Conservation (phyloP, 129 eudicot species). For the Lonicera japonica region DNA sequence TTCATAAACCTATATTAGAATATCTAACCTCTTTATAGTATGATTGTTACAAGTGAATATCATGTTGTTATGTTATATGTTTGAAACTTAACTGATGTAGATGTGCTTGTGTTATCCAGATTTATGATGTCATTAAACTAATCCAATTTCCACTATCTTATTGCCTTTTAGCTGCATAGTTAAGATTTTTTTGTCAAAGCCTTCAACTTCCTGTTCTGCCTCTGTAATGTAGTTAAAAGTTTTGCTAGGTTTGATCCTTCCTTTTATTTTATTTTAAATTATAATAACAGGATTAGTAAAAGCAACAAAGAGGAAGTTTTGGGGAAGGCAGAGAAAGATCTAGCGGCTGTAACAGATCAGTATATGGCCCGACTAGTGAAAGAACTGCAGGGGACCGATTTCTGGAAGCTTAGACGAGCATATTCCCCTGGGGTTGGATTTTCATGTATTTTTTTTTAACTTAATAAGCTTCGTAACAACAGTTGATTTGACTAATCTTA, state of each 20-base stretch:
- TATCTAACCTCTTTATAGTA: neutral
- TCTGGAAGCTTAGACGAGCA: conserved; percentile 95
- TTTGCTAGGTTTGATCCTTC: neutral
- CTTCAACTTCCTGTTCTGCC: neutral
- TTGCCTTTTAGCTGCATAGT: neutral
- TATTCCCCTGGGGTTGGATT: conserved; percentile 89
- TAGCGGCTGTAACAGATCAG: conserved; percentile 70
- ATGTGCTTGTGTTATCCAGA: too few relatives aligned
- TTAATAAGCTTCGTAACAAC: neutral
- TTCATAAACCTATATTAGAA: too few relatives aligned
- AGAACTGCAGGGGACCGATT: conserved; percentile 83
- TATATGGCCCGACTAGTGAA: conserved; percentile 59
- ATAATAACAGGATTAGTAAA: conserved; percentile 61
- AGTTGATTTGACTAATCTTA: conserved; percentile 9
- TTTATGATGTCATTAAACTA: neutral
- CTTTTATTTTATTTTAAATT: conserved; percentile 11
- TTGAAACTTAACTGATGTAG: too few relatives aligned
- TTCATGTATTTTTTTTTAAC: conserved; percentile 12
- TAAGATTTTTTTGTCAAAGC: neutral
- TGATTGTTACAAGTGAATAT: too few relatives aligned
- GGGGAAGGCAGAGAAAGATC: conserved; percentile 83
- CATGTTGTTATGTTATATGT: too few relatives aligned
- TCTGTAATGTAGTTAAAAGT: neutral
- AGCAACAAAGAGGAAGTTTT: conserved; percentile 74
- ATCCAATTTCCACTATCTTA: neutral